Conservation (phyloP, 169 alveolate genomes). For the Theileria equi region DNA sequence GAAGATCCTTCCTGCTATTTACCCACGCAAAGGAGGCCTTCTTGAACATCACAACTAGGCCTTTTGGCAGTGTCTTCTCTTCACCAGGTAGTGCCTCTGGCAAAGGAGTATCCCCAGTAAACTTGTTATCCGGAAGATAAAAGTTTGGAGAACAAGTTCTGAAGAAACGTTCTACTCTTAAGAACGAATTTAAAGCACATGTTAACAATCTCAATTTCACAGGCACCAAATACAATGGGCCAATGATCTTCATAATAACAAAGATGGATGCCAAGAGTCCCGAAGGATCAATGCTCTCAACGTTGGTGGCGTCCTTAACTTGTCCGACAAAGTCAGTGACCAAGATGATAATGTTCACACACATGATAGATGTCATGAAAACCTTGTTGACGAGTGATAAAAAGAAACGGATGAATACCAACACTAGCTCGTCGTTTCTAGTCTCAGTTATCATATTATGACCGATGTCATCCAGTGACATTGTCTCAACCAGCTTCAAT, state of each 20-base stretch:
- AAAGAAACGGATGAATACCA: slow-evolving; percentile 10
- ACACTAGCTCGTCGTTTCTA: slow-evolving; percentile 22
- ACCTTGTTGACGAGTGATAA: slow-evolving; percentile 7
- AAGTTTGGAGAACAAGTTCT: slow-evolving; percentile 31
- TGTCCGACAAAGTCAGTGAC: slow-evolving; percentile 4
- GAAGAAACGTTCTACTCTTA: slow-evolving; percentile 23
- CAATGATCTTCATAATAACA: neutral
- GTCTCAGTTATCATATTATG: slow-evolving; percentile 4
- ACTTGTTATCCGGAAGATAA: neutral
- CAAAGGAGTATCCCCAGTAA: neutral
- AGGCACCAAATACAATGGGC: slow-evolving; percentile 11
- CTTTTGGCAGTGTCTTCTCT: no score
- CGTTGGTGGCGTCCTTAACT: neutral
- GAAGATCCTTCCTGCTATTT: neutral
- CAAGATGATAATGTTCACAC: neutral
- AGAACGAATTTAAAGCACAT: neutral
- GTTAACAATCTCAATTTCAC: slow-evolving; percentile 3
- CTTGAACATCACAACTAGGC: slow-evolving; percentile 28
- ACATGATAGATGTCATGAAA: neutral
- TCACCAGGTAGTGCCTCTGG: no score
- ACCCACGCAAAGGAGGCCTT: slow-evolving; percentile 29
- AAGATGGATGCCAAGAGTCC: slow-evolving; percentile 20
- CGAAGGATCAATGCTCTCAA: neutral
- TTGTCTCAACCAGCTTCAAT: neutral
- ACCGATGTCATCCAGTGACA: slow-evolving; percentile 28